A percentile compares a stretch with the other conserved stretches of the same genome.
phyloP scores from a whole-genome alignment of 257 asterid genomes.

The Solanum paucissectum region DNA sequence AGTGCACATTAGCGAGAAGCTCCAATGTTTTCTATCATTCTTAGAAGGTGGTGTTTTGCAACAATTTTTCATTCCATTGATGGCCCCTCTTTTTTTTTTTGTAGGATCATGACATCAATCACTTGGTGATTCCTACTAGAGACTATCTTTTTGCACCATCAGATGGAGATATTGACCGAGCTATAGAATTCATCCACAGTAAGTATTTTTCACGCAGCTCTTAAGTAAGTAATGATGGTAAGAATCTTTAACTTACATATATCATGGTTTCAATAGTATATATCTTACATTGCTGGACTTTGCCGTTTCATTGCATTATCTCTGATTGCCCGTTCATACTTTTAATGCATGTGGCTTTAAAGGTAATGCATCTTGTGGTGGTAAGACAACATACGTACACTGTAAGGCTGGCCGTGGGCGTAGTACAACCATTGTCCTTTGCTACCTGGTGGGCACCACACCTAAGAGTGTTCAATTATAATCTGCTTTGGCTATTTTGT shows the following conservation, averaged over 20 bases:
- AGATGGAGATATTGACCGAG: constrained; percentile 52
- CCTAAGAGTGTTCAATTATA: background rate
- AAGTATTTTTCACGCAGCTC: background rate
- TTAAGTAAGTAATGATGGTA: background rate
- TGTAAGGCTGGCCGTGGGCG: constrained; percentile 99
- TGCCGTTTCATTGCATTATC: background rate
- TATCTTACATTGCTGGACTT: background rate
- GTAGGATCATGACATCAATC: constrained; percentile 62
- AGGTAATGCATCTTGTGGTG: constrained; percentile 53
- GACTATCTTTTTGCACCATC: constrained; percentile 96
- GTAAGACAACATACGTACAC: constrained; percentile 78
- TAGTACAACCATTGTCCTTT: constrained; percentile 91
- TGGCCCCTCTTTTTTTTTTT: background rate
- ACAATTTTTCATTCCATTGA: background rate
- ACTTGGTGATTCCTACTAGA: constrained; percentile 89
- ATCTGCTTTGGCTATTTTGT: background rate
- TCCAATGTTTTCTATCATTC: background rate
- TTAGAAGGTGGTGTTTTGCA: background rate
- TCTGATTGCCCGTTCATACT: background rate
- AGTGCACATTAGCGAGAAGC: background rate
- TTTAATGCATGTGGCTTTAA: constrained; percentile 2
- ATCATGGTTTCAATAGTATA: background rate
- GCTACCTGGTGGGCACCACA: constrained; percentile 56
- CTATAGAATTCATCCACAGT: constrained; percentile 83
- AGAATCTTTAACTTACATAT: background rate